A percentile compares a stretch with the other conserved stretches of the same genome.
Conservation (phyloP, 805 yeast genomes). For the Lipomyces chichibuensis region DNA sequence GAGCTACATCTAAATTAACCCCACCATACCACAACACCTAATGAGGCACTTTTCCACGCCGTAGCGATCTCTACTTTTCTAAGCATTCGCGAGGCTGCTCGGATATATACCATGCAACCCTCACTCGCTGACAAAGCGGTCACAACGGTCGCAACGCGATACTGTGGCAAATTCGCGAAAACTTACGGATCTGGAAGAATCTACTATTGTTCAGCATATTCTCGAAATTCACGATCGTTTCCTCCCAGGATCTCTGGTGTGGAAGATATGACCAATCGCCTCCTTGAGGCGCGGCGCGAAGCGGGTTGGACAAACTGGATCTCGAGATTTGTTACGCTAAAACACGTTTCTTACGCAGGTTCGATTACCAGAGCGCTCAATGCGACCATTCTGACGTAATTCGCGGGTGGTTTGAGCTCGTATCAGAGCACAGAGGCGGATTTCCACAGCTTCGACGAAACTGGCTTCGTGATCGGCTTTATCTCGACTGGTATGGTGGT, state of each 20-base stretch:
- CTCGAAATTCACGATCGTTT: slow-evolving; percentile 6
- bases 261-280: slow-evolving; percentile 9
- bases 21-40: not conserved
- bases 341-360: slow-evolving; percentile 6
- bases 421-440: slow-evolving; percentile 1
- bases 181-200: not conserved
- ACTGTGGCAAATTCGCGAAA: not conserved
- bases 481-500: slow-evolving; percentile 4
- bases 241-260: slow-evolving; percentile 2
- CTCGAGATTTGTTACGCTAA: not conserved
- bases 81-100: not conserved
- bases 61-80: too few species aligned
- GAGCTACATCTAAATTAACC: too few species aligned
- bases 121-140: not conserved
- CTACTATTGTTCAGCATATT: not conserved
- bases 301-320: not conserved
- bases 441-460: slow-evolving; percentile 4
- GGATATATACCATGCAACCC: not conserved
- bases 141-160: not conserved
- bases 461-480: not conserved
- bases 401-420: slow-evolving; percentile 4
- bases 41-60: not conserved
- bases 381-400: not conserved
- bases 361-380: not conserved
- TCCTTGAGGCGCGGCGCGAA: not conserved